Conservation (phyloP, 2,329 filamentous ascomycete species). For the Fusarium fracticaudum region DNA sequence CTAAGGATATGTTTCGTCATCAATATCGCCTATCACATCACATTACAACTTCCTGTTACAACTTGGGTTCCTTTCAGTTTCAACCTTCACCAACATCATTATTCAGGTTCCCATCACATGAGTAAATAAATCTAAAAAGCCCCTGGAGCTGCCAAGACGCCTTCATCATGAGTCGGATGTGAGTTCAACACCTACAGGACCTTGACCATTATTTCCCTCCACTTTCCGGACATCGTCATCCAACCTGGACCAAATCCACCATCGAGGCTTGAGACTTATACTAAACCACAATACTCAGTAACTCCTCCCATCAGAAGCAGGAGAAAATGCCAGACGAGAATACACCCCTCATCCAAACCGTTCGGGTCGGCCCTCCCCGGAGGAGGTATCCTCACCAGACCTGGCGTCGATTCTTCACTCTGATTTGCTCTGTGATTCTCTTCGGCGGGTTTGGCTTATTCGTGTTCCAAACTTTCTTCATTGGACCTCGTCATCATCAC, state of each 20-base stretch:
- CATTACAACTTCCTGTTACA: constrained; percentile 13
- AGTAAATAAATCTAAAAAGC: not conserved
- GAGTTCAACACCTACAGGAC: constrained; percentile 24
- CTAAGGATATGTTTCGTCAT: constrained; percentile 37
- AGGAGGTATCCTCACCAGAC: constrained; percentile 68
- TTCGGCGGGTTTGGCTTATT: constrained; percentile 61
- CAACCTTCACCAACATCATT: constrained; percentile 1
- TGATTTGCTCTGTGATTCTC: constrained; percentile 65
- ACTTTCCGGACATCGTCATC: constrained; percentile 20
- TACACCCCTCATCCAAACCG: constrained; percentile 74
- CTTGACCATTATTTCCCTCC: constrained; percentile 4
- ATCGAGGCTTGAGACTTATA: not conserved
- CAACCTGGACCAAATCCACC: not conserved
- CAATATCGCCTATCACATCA: constrained; percentile 30
- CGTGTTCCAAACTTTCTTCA: constrained; percentile 57
- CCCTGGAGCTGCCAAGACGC: constrained; percentile 14
- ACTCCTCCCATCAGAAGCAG: constrained; percentile 37
- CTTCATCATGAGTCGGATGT: constrained; percentile 37
- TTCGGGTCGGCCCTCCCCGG: constrained; percentile 63
- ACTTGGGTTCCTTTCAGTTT: constrained; percentile 3
- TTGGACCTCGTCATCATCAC: constrained; percentile 50
- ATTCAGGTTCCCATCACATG: constrained; percentile 4
- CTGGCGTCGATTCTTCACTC: constrained; percentile 72
- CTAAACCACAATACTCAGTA: constrained; percentile 9
- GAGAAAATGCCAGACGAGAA: constrained; percentile 60